phyloP scores from a whole-genome alignment of 2,329 filamentous ascomycete species.

The Penicillium nordicum region DNA sequence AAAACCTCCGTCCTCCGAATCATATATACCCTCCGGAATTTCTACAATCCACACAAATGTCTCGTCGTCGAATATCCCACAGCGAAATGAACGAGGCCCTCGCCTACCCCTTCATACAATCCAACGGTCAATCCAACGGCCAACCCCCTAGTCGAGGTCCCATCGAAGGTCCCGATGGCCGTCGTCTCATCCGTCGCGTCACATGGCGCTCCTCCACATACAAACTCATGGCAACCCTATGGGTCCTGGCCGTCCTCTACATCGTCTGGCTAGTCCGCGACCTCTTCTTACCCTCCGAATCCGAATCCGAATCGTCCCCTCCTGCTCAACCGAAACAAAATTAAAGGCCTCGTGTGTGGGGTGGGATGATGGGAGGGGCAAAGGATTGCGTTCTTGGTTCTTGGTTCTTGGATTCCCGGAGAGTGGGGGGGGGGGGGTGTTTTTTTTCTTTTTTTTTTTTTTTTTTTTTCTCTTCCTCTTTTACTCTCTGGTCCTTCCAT shows the following conservation, averaged over 20 bases:
- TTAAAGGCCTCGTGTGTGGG: background rate
- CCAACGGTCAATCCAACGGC: conserved; percentile 18
- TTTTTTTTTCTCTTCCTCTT: background rate
- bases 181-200: conserved; percentile 39
- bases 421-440: too few relatives aligned
- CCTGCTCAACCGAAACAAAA: conserved; percentile 5
- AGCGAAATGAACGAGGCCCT: conserved; percentile 37
- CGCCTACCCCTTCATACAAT: conserved; percentile 35
- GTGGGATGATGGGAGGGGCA: background rate
- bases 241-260: conserved; percentile 40
- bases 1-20: background rate
- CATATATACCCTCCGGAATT: conserved; percentile 4
- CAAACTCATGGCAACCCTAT: conserved; percentile 41
- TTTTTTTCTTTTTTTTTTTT: too few relatives aligned
- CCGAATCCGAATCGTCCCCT: conserved; percentile 17
- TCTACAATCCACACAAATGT: conserved; percentile 22
- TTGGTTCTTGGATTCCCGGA: background rate
- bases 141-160: conserved; percentile 33
- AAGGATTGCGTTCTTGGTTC: background rate
- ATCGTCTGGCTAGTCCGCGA: conserved; percentile 42
- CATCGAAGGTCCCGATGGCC: conserved; percentile 41
- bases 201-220: conserved; percentile 44
- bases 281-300: conserved; percentile 32
- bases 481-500: background rate
- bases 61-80: conserved; percentile 38